These are phyloP conservation scores for Hawksworthiomyces lignivorus DNA, from an alignment of 2,329 filamentous ascomycete genomes.

Conservation along the genomic window DNA sequence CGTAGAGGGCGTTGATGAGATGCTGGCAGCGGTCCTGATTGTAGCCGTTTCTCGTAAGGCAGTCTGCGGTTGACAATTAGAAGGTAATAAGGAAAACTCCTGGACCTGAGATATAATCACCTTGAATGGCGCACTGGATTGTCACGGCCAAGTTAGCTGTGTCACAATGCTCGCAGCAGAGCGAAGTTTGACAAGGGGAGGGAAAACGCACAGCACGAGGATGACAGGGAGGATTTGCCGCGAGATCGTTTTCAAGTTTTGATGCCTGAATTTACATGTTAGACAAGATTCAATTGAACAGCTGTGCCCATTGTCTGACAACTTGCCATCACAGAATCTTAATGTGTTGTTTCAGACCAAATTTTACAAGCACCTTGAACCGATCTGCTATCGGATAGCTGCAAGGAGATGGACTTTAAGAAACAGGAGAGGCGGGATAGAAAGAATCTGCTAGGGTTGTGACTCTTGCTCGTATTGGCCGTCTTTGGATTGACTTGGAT, in stretches of 20 bases:
- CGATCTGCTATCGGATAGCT: too few relatives aligned
- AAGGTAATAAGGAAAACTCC: background rate
- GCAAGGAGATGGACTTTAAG: too few relatives aligned
- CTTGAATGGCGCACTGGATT: slow-evolving; percentile 77
- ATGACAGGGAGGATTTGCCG: slow-evolving; percentile 73
- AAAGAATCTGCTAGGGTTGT: too few relatives aligned
- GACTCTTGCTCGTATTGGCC: too few relatives aligned
- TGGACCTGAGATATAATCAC: slow-evolving; percentile 34
- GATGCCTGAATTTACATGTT: background rate
- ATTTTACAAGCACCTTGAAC: too few relatives aligned
- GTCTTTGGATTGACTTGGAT: too few relatives aligned
- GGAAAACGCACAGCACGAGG: slow-evolving; percentile 60
- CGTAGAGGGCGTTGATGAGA: slow-evolving; percentile 78
- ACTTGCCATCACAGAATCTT: background rate
- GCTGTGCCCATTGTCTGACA: too few relatives aligned
- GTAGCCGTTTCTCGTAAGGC: slow-evolving; percentile 75
- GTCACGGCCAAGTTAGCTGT: too few relatives aligned
- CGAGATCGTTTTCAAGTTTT: slow-evolving; percentile 59
- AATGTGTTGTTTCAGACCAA: too few relatives aligned
- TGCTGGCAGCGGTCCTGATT: slow-evolving; percentile 75
- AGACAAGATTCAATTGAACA: background rate
- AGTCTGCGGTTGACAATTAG: slow-evolving; percentile 47
- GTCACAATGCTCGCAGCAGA: background rate
- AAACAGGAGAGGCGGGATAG: too few relatives aligned
- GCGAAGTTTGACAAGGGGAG: background rate